A percentile compares a stretch with the other conserved stretches of the same genome.
phyloP scores from a whole-genome alignment of 2,329 filamentous ascomycete species.

The Exophiala viscosa region DNA sequence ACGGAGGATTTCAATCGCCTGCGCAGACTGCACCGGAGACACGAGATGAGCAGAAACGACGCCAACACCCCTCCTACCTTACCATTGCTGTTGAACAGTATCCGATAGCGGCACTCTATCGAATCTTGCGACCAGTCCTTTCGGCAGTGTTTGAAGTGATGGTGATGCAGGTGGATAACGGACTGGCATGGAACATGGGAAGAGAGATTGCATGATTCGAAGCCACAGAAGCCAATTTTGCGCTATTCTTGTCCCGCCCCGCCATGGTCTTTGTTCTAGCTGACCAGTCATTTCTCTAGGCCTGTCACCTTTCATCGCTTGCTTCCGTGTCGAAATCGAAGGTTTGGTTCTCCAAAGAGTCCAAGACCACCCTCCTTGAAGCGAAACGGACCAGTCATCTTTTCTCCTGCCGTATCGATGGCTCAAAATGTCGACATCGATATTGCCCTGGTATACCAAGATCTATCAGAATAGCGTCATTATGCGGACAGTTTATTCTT shows the following conservation, averaged over 20 bases:
- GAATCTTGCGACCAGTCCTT: too few relatives aligned
- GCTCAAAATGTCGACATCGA: background rate
- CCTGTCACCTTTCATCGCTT: background rate
- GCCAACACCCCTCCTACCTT: too few relatives aligned
- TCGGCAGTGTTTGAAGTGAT: background rate
- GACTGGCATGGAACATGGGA: background rate
- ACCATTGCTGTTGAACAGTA: too few relatives aligned
- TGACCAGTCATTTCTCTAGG: constrained; percentile 1
- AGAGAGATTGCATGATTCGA: constrained; percentile 22
- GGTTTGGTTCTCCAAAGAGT: background rate
- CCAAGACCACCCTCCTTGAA: too few relatives aligned
- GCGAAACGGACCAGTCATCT: background rate
- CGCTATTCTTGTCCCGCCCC: constrained; percentile 1
- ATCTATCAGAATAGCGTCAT: background rate
- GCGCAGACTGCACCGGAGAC: too few relatives aligned
- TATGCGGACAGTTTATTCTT: background rate
- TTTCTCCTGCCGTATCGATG: background rate
- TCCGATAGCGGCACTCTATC: too few relatives aligned
- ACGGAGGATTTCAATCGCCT: too few relatives aligned
- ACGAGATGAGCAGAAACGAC: too few relatives aligned
- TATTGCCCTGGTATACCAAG: background rate
- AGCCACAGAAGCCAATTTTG: constrained; percentile 8
- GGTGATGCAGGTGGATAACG: constrained; percentile 15
- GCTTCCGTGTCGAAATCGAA: background rate
- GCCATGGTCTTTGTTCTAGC: background rate